Base-by-base conservation (phyloP, 2,329 filamentous ascomycete species). In the Arthroderma uncinatum region DNA sequence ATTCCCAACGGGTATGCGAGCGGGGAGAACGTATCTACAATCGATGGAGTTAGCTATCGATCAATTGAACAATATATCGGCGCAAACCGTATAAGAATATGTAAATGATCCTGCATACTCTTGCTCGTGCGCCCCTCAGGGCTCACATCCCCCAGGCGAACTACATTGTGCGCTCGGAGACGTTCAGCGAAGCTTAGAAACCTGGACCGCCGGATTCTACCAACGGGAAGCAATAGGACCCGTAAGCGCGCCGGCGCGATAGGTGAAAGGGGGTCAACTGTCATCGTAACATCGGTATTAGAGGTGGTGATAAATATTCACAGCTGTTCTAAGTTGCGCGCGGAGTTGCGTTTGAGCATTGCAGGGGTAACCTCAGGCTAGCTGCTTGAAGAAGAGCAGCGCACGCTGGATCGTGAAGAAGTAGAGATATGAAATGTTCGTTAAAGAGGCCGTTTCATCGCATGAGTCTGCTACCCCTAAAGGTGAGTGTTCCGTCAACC, bases 221-320 rank as follows among this genome's bases (percentile, higher is more conserved):
- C 92, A 63, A 95, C 79, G 56, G 93, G 93, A 60, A 97, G 78
- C 59, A 95, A 81, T 65, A 96, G 82, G 61, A 86, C 89, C 76
- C 88, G 87, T 69, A 97, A 83, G 79, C 88, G 87, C 76, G 90
- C 92, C 70, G 90, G 90, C 73, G 91, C 87, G 76, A 91, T 84
- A 73, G 92, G 90, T 71, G 91, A 87, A 71, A 95, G 82, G 73
- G 88, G 85, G 78, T 96, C 92, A 75, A 87, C 80, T 76, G 82
- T 85, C 90, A 95, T 95, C 70, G 75, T 86, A 78, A 73, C 76
- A 77, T 78, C 65, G 68, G 70, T 65, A 64, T 60, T 59, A 60
- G 61, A 36, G 10, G 25, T 21, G 21, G 44, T 30, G 16, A 21
- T 48, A 48, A n/a, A 2, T 10, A 48, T 48, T 48, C 44, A 48